Base-by-base conservation (phyloP, 2,329 filamentous ascomycete genomes). In the Cladosporium sp. region DNA sequence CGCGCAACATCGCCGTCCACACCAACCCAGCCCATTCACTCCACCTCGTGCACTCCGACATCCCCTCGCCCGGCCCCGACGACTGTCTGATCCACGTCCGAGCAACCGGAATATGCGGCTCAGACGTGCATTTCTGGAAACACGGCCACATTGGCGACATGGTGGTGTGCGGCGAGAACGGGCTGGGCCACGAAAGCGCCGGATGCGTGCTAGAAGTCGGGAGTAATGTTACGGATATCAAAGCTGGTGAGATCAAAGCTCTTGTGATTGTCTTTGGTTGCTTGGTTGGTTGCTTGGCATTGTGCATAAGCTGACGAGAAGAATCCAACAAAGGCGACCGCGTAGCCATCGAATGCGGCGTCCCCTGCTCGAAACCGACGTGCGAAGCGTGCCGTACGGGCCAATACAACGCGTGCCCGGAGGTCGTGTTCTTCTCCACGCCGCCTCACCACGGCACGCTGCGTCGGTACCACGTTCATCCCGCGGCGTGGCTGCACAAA, bases 101-200 rank as follows among this genome's bases (percentile, higher is more conserved):
- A 39, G 62, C 62, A 7, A 66, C 61, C 4, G 63, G 63, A 13
- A 65, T 66, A 15, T 66, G 64, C 34, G 64, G 64, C 37, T 39
- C 37, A 11, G 37, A 39, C 15, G 20, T 39, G 1, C 37, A 39
- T 15, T 39, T 39, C 37, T 39, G 58, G 61, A 56, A 57, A 52
- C 56, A 53, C 1, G 83, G 84, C 18, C 69, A 75, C 9, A 86
- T 87, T 59, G 83, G 84, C 2, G 73, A 76, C 2, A 71, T 86
- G 2, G 74, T 80, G 1, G 77, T 87, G 11, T 75, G 82, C 51
- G 78, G 78, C 17, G 80, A 85, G 58, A 83, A 80, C 58, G 82
- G 84, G 45, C 73, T 83, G 3, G 85, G 85, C 57, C 85, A 89
- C 62, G 85, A 88, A 68, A 85, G 83, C 4, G 79, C 83, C 8